A percentile compares a stretch with the other conserved stretches of the same genome.
Conservation (phyloP, 225 moss, liverwort and hornwort species). For the Antitrichia curtipendula region DNA sequence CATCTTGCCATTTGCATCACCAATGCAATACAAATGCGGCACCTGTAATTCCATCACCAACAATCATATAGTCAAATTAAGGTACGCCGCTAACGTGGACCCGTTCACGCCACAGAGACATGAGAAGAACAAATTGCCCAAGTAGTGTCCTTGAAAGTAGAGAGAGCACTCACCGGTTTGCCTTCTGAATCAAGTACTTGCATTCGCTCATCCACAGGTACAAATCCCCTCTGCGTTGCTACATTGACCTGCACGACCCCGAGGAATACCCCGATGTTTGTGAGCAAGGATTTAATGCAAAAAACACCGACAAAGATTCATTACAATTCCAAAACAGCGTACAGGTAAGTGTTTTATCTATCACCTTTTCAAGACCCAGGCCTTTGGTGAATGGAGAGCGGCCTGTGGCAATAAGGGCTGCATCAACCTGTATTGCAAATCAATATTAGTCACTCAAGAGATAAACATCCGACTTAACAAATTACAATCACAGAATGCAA, state of each 20-base stretch:
- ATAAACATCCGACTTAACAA: background rate
- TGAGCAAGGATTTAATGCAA: background rate
- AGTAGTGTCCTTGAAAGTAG: background rate
- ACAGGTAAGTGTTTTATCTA: background rate
- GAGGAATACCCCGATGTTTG: background rate
- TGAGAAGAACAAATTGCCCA: background rate
- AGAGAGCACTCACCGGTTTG: slow-evolving; percentile 38
- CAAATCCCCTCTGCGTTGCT: slow-evolving; percentile 83
- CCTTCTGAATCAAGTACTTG: slow-evolving; percentile 69
- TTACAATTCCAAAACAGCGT: background rate
- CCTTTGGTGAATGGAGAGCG: slow-evolving; percentile 92
- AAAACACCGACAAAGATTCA: background rate
- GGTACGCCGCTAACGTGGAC: background rate
- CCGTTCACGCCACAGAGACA: background rate
- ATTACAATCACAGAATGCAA: background rate
- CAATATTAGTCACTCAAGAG: background rate
- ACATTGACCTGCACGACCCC: slow-evolving; percentile 55
- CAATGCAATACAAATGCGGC: slow-evolving; percentile 83
- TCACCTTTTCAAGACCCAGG: slow-evolving; percentile 91
- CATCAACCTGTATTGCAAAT: slow-evolving; percentile 63
- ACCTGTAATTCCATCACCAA: slow-evolving; percentile 30
- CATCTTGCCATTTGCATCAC: slow-evolving; percentile 99
- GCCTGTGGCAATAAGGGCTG: slow-evolving; percentile 96
- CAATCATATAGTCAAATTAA: background rate
- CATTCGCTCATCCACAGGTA: slow-evolving; percentile 96